Base-by-base conservation (phyloP, 805 yeast genomes). In the Wickerhamomyces canadensis region DNA sequence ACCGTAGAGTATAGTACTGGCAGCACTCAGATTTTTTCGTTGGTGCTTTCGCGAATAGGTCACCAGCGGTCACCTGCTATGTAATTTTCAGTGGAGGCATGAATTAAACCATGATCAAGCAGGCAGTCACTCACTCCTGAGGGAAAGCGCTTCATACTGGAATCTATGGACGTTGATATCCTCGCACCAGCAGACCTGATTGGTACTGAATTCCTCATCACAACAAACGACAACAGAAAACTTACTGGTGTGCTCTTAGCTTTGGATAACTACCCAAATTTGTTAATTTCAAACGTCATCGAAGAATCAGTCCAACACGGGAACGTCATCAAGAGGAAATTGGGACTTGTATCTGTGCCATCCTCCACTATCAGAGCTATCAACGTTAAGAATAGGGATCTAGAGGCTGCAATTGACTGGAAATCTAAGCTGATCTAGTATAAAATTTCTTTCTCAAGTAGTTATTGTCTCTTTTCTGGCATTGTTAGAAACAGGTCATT, bases 321-420 rank as follows among this genome's bases (percentile, higher is more conserved):
- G 8, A 28, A 27, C 5, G 13, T 19, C 3, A 39, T 35, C 13
- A 34, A 40, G 6, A 31, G 38, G 16, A 40, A 35, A 8, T 18
- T 54, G 17, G 59, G 59, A 4, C 42, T 54, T 5, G 54, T 54
- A 2, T 49, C 54, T 3, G 41, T 54, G 1, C 59, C 59, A 0
- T 32, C 27, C 18, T 31, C 36, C 3, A 33, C 54, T 1, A 38
- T 52, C 0, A 17, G 19, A 4, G 24, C 34, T 3, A 39, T 54
- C n/a, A 49, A 46, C 30, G 42, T 48, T 11, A 28, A 32, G 4
- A 35, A 41, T 1, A n/a, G 17, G 0, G 59, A 54, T 15, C 27
- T 51, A 16, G 41, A 47, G 4, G 43, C 44, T 36, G 42, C 52
- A 0, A 14, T 46, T 2, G 40, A 45, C 4, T 41, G 48, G 46